Conservation (phyloP, 495 filamentous ascomycete genomes). For the Cladorrhinum samala region DNA sequence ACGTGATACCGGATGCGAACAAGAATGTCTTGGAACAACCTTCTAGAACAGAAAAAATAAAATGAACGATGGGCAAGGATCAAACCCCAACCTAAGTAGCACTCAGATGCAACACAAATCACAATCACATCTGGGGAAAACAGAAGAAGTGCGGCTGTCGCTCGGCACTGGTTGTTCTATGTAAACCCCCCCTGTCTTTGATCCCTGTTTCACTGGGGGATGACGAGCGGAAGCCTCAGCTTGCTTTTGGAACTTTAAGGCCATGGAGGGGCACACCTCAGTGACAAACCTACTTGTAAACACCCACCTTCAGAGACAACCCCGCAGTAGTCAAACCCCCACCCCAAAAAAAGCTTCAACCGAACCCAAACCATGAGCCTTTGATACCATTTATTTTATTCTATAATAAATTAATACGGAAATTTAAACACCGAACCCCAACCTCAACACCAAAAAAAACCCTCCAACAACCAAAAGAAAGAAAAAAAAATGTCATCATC, state of each 20-base stretch:
- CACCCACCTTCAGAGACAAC: not conserved
- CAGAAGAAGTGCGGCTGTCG: too few species aligned
- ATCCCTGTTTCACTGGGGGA: conserved; percentile 5
- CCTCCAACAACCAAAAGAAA: not conserved
- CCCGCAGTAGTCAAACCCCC: not conserved
- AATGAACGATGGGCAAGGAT: too few species aligned
- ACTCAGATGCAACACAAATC: not conserved
- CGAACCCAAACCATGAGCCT: too few species aligned
- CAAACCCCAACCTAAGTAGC: too few species aligned
- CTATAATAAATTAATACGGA: too few species aligned
- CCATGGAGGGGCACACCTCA: conserved; percentile 4
- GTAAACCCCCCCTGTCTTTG: not conserved
- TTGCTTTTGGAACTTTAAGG: too few species aligned
- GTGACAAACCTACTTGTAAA: conserved; percentile 4
- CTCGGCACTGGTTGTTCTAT: not conserved
- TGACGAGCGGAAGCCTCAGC: not conserved
- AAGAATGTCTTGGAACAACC: too few species aligned
- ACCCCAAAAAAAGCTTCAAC: not conserved
- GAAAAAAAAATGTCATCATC: conserved; percentile 13
- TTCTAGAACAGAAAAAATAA: too few species aligned
- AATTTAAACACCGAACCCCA: too few species aligned
- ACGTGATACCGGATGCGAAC: too few species aligned
- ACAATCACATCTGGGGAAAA: not conserved
- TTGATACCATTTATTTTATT: too few species aligned
- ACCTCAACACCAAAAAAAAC: not conserved